Base-by-base conservation (phyloP, 2,329 filamentous ascomycete species). In the Penicillium nordicum region DNA sequence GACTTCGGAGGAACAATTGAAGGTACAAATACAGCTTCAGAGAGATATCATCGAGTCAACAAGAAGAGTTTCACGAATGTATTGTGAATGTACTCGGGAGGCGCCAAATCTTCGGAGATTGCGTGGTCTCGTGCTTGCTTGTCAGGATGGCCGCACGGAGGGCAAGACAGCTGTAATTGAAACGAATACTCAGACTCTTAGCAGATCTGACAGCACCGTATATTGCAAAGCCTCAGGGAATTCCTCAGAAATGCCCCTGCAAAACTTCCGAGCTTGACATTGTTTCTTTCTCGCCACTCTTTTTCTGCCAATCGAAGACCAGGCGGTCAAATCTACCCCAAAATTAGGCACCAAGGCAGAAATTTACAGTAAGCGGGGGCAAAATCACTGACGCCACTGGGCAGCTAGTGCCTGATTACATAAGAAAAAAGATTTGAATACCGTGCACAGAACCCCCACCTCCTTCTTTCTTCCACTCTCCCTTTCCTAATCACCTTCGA, bases 401-500 rank as follows among this genome's bases (percentile, higher is more conserved):
- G 38, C 49, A 51, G 40, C 49, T 9, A 51, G 63, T 66, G 63
- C 63, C 63, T 66, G 63, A 63, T 64, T 64, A 64, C 10, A 25
- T 66, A 60, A 66, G 9, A 56, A 37, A 37, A 44, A 54, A 64
- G 63, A 63, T 66, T 66, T 64, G 58, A 55, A 56, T 54, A 25
- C 10, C 10, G 50, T 48, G 51, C 57, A 59, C 58, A 60, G 54
- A 61, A 55, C 50, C 59, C 61, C 57, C 56, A 60, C 57, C 55
- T 62, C 54, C 25, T 53, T 55, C 53, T 57, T 60, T 53, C 57
- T 61, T 56, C 53, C 45, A 58, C 46, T 47, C 48, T 57, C 55
- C 6, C 34, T 50, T 34, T 29, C 18, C 48, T 56, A 43, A 45
- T 56, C 53, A 41, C 46, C 53, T 29, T 62, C 40, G 47, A 56